These are phyloP conservation scores for Lactifluus subvellereus DNA, from an alignment of 768 basidiomycete genomes.

Conservation along the genomic window DNA sequence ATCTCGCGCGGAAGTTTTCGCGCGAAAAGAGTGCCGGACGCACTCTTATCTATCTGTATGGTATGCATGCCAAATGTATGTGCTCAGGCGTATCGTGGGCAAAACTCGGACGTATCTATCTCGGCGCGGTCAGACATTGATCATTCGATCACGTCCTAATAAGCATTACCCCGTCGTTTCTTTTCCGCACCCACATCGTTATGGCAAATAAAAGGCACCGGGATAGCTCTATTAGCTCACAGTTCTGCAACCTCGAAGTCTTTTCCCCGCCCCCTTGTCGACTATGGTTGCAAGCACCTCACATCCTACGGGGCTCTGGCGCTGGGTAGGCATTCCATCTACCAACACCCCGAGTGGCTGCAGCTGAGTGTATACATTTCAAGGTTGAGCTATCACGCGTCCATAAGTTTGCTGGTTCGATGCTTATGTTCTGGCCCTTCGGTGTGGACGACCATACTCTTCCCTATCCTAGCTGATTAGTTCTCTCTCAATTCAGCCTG, in stretches of 20 bases:
- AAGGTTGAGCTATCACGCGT: slow-evolving; percentile 25
- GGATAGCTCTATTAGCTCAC: not conserved
- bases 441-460: not conserved
- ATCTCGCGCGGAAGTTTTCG: no score
- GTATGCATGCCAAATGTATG: no score
- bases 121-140: no score
- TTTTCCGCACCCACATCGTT: no score
- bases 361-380: not conserved
- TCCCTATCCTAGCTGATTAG: not conserved
- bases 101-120: no score
- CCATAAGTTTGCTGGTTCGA: slow-evolving; percentile 26
- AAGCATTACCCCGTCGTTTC: no score
- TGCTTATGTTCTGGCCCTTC: slow-evolving; percentile 27
- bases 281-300: not conserved
- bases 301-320: not conserved
- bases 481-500: slow-evolving; percentile 16
- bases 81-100: no score
- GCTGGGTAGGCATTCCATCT: not conserved
- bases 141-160: no score
- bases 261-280: not conserved
- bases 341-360: not conserved
- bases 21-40: no score
- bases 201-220: not conserved
- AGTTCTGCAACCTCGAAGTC: not conserved
- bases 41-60: no score